phyloP scores from a whole-genome alignment of 73 alveolate species.

The Paramecium sonneborni region DNA sequence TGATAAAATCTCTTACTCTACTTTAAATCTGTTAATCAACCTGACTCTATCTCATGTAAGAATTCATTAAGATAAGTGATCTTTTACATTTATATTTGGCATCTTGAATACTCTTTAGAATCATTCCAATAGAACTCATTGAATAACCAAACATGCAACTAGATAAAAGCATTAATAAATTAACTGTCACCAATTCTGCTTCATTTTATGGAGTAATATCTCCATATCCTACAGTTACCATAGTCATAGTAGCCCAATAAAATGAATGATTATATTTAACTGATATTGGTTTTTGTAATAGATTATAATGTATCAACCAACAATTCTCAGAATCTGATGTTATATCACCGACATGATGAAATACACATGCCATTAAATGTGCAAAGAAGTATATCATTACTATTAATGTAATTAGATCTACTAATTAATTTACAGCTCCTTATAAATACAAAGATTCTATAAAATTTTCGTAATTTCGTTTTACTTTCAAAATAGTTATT shows the following conservation, averaged over 20 bases:
- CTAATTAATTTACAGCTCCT: neutral
- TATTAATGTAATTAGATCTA: neutral
- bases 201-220: constrained; percentile 58
- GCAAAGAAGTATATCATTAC: neutral
- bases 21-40: neutral
- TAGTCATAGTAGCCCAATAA: constrained; percentile 66
- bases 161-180: constrained; percentile 24
- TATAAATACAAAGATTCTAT: neutral
- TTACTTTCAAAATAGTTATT: neutral
- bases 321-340: neutral
- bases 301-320: neutral
- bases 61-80: neutral
- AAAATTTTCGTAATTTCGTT: constrained; percentile 14
- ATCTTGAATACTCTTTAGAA: constrained; percentile 42
- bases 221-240: constrained; percentile 67
- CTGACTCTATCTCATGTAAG: constrained; percentile 1
- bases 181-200: neutral
- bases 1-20: constrained; percentile 38
- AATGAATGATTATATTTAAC: constrained; percentile 48
- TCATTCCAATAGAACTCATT: constrained; percentile 64
- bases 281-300: neutral
- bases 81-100: neutral
- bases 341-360: neutral
- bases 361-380: constrained; percentile 39
- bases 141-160: constrained; percentile 61